A percentile compares a stretch with the other conserved stretches of the same genome.
phyloP scores from a whole-genome alignment of 1,284 basidiomycete species.

The Crepidotus sp. region DNA sequence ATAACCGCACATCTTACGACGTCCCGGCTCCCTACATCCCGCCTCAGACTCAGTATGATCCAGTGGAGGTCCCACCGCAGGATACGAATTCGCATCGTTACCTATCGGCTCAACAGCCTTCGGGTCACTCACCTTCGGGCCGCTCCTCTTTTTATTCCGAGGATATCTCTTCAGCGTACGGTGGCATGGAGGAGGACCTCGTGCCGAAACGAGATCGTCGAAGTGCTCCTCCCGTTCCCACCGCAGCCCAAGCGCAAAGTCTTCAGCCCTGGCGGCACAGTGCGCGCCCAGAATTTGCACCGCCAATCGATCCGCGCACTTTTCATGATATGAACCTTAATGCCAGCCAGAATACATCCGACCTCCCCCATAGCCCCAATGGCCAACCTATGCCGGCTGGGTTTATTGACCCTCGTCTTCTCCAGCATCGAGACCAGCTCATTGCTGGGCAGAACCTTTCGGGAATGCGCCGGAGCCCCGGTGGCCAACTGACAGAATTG shows the following conservation, averaged over 20 bases:
- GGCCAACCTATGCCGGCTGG: not conserved
- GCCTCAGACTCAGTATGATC: constrained; percentile 11
- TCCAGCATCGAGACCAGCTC: constrained; percentile 2
- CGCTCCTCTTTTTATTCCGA: constrained; percentile 1
- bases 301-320: constrained; percentile 1
- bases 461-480: not conserved
- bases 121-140: too few relatives aligned
- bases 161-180: constrained; percentile 8
- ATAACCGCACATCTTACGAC: not conserved
- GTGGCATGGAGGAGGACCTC: constrained; percentile 9
- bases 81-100: constrained; percentile 1
- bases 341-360: constrained; percentile 4
- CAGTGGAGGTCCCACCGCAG: not conserved
- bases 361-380: constrained; percentile 1
- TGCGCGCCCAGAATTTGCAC: not conserved
- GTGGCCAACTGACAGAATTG: not conserved
- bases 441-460: constrained; percentile 1
- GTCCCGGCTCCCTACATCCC: not conserved
- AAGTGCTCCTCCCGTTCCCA: constrained; percentile 8
- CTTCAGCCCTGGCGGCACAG: constrained; percentile 4
- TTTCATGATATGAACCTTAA: not conserved
- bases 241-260: not conserved
- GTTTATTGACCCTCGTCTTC: constrained; percentile 4
- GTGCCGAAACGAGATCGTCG: constrained; percentile 4
- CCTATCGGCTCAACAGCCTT: not conserved